Conservation (phyloP, 805 yeast genomes). For the Saccharomycopsis microspora region DNA sequence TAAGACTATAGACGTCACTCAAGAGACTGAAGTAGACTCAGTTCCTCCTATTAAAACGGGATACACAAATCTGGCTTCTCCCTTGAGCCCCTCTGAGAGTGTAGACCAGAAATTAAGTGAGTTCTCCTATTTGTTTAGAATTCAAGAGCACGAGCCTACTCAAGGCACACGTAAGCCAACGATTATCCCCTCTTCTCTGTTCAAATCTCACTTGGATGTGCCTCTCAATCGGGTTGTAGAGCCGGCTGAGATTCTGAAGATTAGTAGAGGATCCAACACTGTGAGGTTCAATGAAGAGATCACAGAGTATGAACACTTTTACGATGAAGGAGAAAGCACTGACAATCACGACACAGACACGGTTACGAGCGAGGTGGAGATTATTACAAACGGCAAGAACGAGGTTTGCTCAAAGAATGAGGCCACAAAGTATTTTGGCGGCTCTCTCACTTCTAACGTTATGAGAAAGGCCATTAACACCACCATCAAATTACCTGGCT, state of each 20-base stretch:
- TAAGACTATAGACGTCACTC: no score
- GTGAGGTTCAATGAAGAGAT: slow-evolving; percentile 15
- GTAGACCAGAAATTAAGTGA: slow-evolving; percentile 4
- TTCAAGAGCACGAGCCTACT: neutral
- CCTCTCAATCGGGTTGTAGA: neutral
- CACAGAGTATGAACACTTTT: slow-evolving; percentile 7
- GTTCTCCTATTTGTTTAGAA: slow-evolving; percentile 10
- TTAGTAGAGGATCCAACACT: slow-evolving; percentile 5
- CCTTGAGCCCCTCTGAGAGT: no score
- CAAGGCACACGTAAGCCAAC: neutral
- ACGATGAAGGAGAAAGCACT: no score
- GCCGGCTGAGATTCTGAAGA: neutral
- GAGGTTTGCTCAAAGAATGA: neutral
- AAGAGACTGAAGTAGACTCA: no score
- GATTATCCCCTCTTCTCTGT: slow-evolving; percentile 6
- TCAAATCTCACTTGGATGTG: slow-evolving; percentile 5
- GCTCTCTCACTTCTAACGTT: neutral
- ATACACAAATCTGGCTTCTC: no score
- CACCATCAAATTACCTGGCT: neutral
- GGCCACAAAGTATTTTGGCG: neutral
- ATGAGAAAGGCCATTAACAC: neutral
- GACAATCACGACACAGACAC: no score
- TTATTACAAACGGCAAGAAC: neutral
- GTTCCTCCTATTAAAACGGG: no score
- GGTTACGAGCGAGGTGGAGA: neutral